Conservation (phyloP, 2,329 filamentous ascomycete species). For the Arthrobotrys conoides region DNA sequence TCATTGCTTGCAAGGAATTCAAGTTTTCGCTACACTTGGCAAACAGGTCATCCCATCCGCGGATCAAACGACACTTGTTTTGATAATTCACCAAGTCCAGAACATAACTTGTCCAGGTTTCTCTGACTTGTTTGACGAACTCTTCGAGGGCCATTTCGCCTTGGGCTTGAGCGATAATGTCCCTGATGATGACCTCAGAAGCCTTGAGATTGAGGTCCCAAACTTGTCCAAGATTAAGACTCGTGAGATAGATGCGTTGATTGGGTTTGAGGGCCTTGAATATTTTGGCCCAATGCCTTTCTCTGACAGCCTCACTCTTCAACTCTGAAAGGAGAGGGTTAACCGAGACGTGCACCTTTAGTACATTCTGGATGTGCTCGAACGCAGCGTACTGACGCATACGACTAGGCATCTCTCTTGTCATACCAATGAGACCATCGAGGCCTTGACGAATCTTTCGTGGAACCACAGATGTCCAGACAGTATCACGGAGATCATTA, state of each 20-base stretch:
- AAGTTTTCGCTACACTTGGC: conserved; percentile 98
- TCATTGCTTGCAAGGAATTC: conserved; percentile 98
- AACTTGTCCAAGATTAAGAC: conserved; percentile 96
- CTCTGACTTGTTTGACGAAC: conserved; percentile 91
- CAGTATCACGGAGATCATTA: conserved; percentile 89
- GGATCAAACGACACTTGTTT: conserved; percentile 96
- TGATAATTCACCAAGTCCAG: conserved; percentile 97
- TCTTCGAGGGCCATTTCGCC: conserved; percentile 99
- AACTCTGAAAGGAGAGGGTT: conserved; percentile 89
- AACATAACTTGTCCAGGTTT: conserved; percentile 95
- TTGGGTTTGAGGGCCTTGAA: conserved; percentile 95
- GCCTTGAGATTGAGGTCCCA: conserved; percentile 95
- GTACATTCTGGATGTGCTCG: conserved; percentile 93
- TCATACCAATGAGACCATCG: conserved; percentile 95
- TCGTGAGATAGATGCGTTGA: conserved; percentile 92
- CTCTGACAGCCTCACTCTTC: conserved; percentile 95
- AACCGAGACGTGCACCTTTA: conserved; percentile 90
- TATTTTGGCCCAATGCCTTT: conserved; percentile 97
- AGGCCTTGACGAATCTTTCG: conserved; percentile 91
- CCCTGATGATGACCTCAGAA: conserved; percentile 87
- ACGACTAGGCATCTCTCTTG: conserved; percentile 97
- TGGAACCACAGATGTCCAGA: conserved; percentile 96
- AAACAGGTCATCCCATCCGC: conserved; percentile 97
- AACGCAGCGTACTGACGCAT: conserved; percentile 99
- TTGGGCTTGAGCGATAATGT: conserved; percentile 94